Evolutionary conservation across 495 filamentous ascomycete genomes (phyloP).

Genomic region (Lasiosphaeria miniovina): DNA sequence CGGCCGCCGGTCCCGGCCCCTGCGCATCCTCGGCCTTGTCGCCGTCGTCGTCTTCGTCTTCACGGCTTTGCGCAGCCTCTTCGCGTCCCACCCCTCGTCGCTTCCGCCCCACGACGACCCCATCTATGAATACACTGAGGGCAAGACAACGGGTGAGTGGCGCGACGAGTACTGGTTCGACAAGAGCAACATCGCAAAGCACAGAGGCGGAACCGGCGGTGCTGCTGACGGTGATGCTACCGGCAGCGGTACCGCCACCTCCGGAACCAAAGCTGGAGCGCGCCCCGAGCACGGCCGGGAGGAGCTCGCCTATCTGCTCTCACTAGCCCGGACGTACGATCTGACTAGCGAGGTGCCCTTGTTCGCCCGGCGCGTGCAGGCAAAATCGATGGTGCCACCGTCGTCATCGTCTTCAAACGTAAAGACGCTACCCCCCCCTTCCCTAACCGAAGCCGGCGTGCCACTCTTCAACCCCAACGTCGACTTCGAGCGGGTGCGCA

Average conservation of each 20-base stretch:
- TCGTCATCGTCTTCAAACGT: neutral
- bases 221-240: neutral
- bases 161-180: conserved; percentile 2
- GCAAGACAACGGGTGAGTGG: neutral
- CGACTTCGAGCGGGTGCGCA: neutral
- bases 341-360: neutral
- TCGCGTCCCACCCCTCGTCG: neutral
- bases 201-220: neutral
- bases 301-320: neutral
- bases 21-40: neutral
- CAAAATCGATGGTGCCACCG: neutral
- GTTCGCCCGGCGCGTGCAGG: neutral
- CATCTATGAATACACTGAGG: neutral
- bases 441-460: neutral
- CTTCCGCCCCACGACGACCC: neutral
- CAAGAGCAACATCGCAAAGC: conserved; percentile 1
- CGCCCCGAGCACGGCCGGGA: neutral
- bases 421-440: neutral
- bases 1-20: neutral
- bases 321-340: neutral
- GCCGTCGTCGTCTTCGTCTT: neutral
- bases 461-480: neutral
- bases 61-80: neutral
- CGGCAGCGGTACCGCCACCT: neutral
- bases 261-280: neutral